Percentiles rank a stretch among this genome's conserved stretches.
Evolutionary conservation across 2,329 filamentous ascomycete genomes (phyloP).

Genomic region (Hymenoscyphus linearis): DNA sequence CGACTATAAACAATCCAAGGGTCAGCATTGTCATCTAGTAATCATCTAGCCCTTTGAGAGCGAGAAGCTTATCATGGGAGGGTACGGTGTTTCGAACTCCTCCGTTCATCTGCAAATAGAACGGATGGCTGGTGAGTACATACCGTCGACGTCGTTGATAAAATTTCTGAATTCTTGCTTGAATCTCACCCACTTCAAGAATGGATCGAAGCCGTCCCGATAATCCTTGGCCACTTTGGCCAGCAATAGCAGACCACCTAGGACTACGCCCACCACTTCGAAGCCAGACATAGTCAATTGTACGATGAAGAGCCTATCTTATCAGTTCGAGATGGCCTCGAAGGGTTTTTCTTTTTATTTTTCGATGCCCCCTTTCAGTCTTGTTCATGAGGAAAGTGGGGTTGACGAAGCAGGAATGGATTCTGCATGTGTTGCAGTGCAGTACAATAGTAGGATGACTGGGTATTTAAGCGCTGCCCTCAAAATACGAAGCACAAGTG

Average conservation of each 20-base stretch:
- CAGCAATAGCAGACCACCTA: conserved; percentile 22
- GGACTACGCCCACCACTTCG: conserved; percentile 22
- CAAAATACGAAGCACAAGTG: too few relatives aligned
- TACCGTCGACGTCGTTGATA: conserved; percentile 19
- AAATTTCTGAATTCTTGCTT: conserved; percentile 19
- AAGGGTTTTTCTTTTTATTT: not conserved
- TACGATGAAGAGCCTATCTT: not conserved
- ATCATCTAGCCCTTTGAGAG: too few relatives aligned
- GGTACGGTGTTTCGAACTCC: too few relatives aligned
- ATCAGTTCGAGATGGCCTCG: too few relatives aligned
- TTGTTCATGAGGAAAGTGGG: not conserved
- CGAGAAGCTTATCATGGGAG: too few relatives aligned
- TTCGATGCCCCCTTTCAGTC: not conserved
- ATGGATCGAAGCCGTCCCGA: conserved; percentile 23
- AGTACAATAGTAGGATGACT: too few relatives aligned
- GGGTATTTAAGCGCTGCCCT: not conserved
- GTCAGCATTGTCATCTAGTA: too few relatives aligned
- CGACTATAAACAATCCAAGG: not conserved
- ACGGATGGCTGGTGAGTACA: conserved; percentile 9
- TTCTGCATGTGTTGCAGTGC: too few relatives aligned
- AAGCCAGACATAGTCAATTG: conserved; percentile 19
- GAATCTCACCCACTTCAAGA: conserved; percentile 25
- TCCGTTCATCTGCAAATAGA: too few relatives aligned
- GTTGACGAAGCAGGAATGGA: too few relatives aligned
- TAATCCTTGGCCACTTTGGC: conserved; percentile 23